phyloP scores from a whole-genome alignment of 306 rosid genomes.

The Acacia melanoxylon region DNA sequence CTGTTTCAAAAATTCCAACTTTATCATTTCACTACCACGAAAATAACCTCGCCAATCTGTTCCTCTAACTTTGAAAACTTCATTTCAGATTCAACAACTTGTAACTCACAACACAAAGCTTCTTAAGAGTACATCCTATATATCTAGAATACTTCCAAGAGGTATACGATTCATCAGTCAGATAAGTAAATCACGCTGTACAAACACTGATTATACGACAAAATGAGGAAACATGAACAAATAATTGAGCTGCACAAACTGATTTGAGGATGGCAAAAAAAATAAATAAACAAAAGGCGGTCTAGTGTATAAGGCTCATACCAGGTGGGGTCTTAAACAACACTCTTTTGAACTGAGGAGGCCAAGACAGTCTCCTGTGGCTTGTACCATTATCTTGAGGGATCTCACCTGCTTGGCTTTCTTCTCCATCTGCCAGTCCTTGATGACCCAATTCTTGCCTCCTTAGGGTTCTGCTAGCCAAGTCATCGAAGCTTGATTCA shows the following conservation, averaged over 20 bases:
- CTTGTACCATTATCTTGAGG: constrained; percentile 38
- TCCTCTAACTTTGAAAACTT: neutral
- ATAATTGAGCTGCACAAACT: constrained; percentile 13
- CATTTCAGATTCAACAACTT: neutral
- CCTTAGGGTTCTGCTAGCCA: constrained; percentile 51
- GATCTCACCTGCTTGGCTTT: constrained; percentile 22
- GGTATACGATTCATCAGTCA: neutral
- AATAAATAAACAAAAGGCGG: neutral
- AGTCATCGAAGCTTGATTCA: constrained; percentile 62
- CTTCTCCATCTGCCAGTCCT: constrained; percentile 39
- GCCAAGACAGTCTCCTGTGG: constrained; percentile 57
- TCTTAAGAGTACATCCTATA: neutral
- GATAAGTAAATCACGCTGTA: neutral
- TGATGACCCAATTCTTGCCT: constrained; percentile 45
- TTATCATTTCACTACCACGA: neutral
- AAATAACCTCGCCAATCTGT: neutral
- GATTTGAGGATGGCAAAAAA: neutral
- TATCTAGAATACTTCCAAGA: neutral
- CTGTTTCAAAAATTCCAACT: too few species aligned
- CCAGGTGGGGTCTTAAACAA: constrained; percentile 2
- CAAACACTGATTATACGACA: neutral
- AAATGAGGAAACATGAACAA: neutral
- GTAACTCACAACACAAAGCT: neutral
- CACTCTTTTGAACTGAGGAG: constrained; percentile 51
- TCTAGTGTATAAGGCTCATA: too few species aligned